Evolutionary conservation across 2,329 filamentous ascomycete genomes (phyloP), one percentile per base, ranked within the genome.

Genomic region (Neocucurbitaria cava): DNA sequence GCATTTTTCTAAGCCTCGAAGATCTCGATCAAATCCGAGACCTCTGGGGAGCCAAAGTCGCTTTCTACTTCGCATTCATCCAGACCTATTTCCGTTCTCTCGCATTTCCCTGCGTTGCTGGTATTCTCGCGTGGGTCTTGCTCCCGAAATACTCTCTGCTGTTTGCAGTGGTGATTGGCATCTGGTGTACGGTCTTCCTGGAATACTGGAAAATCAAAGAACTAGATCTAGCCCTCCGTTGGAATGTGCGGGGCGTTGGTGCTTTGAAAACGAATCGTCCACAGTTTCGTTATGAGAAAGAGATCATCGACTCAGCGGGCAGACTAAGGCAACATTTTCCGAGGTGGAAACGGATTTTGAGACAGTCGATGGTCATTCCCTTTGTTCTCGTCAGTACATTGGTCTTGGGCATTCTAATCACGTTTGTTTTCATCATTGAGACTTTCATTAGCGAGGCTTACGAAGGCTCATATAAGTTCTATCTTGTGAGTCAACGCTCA

Each of bases 21-120:
- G 85, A 92, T 66, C 79, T 96, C n/a, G 86, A 90, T 68, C 83
- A 85, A 42, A 92, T 96, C 58, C 85, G 89, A 23, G 83, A 92
- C 70, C 83, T 87, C 60, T 92, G 92, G 73, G 91, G 91, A 44
- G 89, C 94, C 75, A 89, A 87, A 72, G 80, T 72, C 10, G 71
- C 71, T 13, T 74, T 74, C 48, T 74, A 74, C 51, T 74, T 74
- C 47, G 71, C 72, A 4, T 74, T 73, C 31, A 56, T 73, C 5
- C 71, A 74, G 43, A 70, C 68, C 2, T 74, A 74, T 52, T 69
- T 74, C 35, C 58, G 65, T 9, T 70, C 64, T 9, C 56, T 74
- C 3, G 57, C 61, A 5, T 72, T 73, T 38, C 70, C 71, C 18
- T 71, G 70, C 28, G 58, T 59, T 9, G 65, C 64, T 33, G 72